Evolutionary conservation across 2,329 filamentous ascomycete genomes (phyloP).

Genomic region (Cladosporium halotolerans): DNA sequence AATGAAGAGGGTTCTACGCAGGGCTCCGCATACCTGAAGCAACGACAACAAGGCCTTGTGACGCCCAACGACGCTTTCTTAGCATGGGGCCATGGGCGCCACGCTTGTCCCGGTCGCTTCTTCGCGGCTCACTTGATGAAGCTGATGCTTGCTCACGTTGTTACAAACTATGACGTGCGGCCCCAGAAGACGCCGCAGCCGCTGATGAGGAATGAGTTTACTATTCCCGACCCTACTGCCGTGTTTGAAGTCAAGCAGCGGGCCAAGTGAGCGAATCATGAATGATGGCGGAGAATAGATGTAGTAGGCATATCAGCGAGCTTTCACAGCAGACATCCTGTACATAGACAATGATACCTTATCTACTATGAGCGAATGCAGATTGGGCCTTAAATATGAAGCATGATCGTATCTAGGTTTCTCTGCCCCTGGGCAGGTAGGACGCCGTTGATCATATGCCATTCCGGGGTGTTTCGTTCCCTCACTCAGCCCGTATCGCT

Average conservation of each 20-base stretch:
- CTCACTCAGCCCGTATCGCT: neutral
- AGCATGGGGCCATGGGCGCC: constrained; percentile 21
- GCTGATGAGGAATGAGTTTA: constrained; percentile 5
- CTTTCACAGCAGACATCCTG: no score
- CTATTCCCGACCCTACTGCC: neutral
- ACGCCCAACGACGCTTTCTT: constrained; percentile 21
- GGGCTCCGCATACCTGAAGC: neutral
- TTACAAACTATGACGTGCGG: constrained; percentile 37
- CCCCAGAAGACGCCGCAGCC: constrained; percentile 12
- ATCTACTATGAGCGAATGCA: no score
- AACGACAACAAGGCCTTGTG: constrained; percentile 15
- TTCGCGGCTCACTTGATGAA: constrained; percentile 44
- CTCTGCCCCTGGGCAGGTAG: no score
- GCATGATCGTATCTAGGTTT: no score
- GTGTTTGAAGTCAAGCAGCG: neutral
- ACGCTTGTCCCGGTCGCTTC: constrained; percentile 37
- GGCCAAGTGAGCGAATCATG: neutral
- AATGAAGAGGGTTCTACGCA: neutral
- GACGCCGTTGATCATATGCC: no score
- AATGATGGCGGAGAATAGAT: neutral
- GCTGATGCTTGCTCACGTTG: constrained; percentile 36
- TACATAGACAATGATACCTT: no score
- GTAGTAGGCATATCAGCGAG: no score
- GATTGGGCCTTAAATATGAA: no score
- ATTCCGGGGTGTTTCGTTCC: no score